phyloP scores from a whole-genome alignment of 352 stramenopile species.

The Phytopythium ostracodes region DNA sequence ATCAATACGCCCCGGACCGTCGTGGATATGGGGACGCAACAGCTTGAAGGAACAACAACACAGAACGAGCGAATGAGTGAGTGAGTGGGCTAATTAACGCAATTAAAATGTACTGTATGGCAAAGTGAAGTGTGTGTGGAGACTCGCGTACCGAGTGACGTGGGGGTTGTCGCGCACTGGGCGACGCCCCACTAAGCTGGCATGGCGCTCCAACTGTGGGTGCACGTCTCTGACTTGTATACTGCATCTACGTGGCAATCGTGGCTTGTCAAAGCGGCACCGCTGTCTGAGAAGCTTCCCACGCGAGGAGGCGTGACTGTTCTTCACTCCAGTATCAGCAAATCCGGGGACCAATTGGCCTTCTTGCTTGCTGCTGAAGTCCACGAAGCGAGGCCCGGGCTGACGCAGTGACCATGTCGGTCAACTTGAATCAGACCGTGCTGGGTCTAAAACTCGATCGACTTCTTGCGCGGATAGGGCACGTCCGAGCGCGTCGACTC shows the following conservation, averaged over 20 bases:
- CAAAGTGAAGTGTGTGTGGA: not conserved
- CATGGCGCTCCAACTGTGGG: too few relatives aligned
- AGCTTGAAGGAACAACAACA: not conserved
- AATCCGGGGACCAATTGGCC: not conserved
- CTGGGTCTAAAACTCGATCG: constrained; percentile 36
- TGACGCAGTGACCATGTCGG: not conserved
- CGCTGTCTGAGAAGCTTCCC: too few relatives aligned
- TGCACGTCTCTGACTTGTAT: too few relatives aligned
- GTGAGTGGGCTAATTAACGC: not conserved
- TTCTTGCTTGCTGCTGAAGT: not conserved
- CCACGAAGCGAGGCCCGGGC: not conserved
- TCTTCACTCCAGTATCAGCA: not conserved
- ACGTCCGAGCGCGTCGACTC: constrained; percentile 10
- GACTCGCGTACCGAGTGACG: too few relatives aligned
- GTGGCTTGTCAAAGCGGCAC: too few relatives aligned
- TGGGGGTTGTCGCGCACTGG: not conserved
- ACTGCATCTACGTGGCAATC: too few relatives aligned
- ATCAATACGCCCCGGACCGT: too few relatives aligned
- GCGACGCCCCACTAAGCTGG: too few relatives aligned
- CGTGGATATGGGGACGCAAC: too few relatives aligned
- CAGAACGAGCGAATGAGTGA: not conserved
- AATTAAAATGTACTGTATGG: not conserved
- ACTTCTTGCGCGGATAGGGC: constrained; percentile 34
- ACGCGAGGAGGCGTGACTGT: not conserved
- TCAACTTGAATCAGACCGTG: not conserved